phyloP scores from a whole-genome alignment of 1,139 yeast genomes.

The Sugiyamaella xylanicola region DNA sequence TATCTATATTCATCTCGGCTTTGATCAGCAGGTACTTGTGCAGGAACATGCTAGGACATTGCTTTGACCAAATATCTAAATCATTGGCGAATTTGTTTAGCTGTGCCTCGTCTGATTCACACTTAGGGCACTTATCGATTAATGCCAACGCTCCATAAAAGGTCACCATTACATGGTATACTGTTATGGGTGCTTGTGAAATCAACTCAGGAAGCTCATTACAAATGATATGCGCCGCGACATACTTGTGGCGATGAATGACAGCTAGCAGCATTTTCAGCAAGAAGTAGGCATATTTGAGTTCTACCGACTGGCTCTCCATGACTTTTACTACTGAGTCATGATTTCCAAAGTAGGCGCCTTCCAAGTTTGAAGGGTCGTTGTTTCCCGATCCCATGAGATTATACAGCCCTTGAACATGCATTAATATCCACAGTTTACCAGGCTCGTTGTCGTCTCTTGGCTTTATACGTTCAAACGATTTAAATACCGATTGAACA shows the following conservation, averaged over 20 bases:
- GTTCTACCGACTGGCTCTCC: conserved; percentile 29
- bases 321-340: conserved; percentile 24
- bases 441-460: conserved; percentile 34
- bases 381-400: conserved; percentile 33
- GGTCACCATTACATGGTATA: conserved; percentile 37
- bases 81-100: conserved; percentile 34
- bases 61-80: conserved; percentile 44
- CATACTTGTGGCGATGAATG: conserved; percentile 33
- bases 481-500: conserved; percentile 34
- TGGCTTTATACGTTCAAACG: conserved; percentile 32
- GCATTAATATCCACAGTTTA: conserved; percentile 40
- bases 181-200: conserved; percentile 34
- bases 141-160: conserved; percentile 39
- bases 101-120: conserved; percentile 29
- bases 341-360: conserved; percentile 31
- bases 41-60: conserved; percentile 46
- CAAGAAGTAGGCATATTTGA: conserved; percentile 35
- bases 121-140: conserved; percentile 31
- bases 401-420: conserved; percentile 34
- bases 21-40: conserved; percentile 44
- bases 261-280: conserved; percentile 35
- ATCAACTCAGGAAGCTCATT: conserved; percentile 34
- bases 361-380: conserved; percentile 35
- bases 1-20: conserved; percentile 41
- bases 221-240: conserved; percentile 36